Evolutionary conservation across 306 rosid genomes (phyloP), one percentile per base, ranked within the genome.

Genomic region (Quercus gilva): DNA sequence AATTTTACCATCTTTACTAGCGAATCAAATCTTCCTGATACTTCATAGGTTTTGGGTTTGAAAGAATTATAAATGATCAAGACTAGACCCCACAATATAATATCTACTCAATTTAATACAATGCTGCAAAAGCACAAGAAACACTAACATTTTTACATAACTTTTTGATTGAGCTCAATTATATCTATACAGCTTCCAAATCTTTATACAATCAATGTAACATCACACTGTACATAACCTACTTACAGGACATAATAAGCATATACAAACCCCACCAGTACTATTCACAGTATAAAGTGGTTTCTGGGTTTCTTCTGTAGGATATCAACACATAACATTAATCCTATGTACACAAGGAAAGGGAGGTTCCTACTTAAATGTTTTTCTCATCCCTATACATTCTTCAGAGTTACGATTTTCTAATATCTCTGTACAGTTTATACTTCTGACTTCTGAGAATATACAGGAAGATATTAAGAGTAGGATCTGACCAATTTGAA

Each of bases 401-500:
- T 28, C 20, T 43, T 26, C 63, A 14, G 41, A 25, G 37, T 4
- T 45, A 21, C 19, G 45, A 31, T 63, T 43, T 35, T 49, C 83
- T 77, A 58, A 60, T 55, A 69, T 23, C 26, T 59, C 74, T 84
- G 57, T 73, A 55, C 86, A 81, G 78, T 33, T 73, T 81, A 12
- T 72, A 29, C 52, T 74, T 85, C 83, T 53, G 77, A 29, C 52
- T 74, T 85, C 81, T 45, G 77, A 76, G 83, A 80, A 69, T 81
- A 60, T 78, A 74, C 80, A 79, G 53, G 76, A 69, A 55, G 78
- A 79, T 51, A 72, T 85, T 74, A 95, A 68, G 97, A 89, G 82
- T 90, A 92, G 58, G 97, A 90, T 87, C 91, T 90, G 85, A 92
- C 78, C 87, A 87, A 63, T 74, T 90, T 90, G 80, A 87, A 89